A percentile compares a stretch with the other conserved stretches of the same genome.
Conservation (phyloP, 176 grass and related monocot genomes). For the Thalia dealbata region DNA sequence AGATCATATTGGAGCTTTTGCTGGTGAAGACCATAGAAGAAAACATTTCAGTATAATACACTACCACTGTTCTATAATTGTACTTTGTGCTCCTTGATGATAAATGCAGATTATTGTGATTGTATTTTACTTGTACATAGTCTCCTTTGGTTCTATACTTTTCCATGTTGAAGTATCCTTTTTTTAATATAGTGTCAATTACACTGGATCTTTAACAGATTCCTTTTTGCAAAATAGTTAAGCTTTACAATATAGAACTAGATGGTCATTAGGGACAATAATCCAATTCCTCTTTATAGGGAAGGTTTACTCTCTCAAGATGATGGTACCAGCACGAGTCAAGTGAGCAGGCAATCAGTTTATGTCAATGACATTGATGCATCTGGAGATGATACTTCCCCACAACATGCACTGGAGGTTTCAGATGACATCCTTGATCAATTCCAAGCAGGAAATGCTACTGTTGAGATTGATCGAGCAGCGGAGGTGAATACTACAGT, state of each 20-base stretch:
- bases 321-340: constrained; percentile 18
- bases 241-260: neutral
- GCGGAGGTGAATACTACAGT: neutral
- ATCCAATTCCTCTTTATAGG: constrained; percentile 45
- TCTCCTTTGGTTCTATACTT: no score
- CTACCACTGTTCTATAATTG: neutral
- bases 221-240: neutral
- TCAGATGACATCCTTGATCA: neutral
- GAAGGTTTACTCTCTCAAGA: constrained; percentile 42
- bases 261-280: neutral
- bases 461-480: neutral
- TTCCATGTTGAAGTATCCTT: no score
- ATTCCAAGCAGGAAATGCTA: neutral
- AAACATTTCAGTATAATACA: neutral
- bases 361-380: neutral
- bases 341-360: constrained; percentile 6
- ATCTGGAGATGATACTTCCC: constrained; percentile 6
- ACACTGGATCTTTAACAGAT: no score
- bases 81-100: no score
- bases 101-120: no score
- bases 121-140: no score
- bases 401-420: neutral
- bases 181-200: no score
- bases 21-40: neutral
- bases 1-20: neutral